These are phyloP conservation scores for Penicillium sp. DNA, from an alignment of 2,329 filamentous ascomycete genomes.

Conservation along the genomic window DNA sequence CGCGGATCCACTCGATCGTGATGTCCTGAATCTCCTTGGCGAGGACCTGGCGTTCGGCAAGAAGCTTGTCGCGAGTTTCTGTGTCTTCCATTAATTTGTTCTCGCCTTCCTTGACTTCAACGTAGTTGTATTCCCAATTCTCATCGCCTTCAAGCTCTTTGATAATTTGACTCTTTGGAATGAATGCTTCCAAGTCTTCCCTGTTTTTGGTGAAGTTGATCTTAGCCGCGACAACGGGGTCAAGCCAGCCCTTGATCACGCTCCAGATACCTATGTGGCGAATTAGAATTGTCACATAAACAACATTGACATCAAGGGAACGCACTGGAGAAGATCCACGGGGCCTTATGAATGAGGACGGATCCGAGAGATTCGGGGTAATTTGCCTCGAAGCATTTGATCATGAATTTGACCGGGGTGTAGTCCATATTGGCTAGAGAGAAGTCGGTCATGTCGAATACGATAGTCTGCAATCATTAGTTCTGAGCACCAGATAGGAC, in stretches of 20 bases:
- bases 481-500: constrained; percentile 1
- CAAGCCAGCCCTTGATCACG: constrained; percentile 92
- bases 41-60: constrained; percentile 62
- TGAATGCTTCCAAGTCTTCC: constrained; percentile 74
- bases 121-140: constrained; percentile 77
- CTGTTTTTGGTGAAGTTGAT: constrained; percentile 86
- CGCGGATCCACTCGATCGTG: constrained; percentile 72
- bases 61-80: constrained; percentile 60
- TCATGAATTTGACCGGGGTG: constrained; percentile 96
- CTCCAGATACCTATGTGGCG: constrained; percentile 76
- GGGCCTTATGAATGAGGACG: constrained; percentile 91
- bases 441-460: constrained; percentile 96
- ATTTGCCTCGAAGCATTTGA: constrained; percentile 98
- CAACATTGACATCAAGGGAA: constrained; percentile 8
- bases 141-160: constrained; percentile 85
- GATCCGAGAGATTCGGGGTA: constrained; percentile 90
- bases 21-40: constrained; percentile 70
- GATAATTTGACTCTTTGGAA: constrained; percentile 67
- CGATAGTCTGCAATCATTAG: constrained; percentile 63
- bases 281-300: constrained; percentile 2
- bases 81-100: constrained; percentile 72
- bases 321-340: constrained; percentile 91
- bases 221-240: constrained; percentile 92
- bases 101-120: constrained; percentile 72
- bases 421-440: constrained; percentile 98